Percentiles rank a stretch among this genome's conserved stretches.
These are phyloP conservation scores for Solanum sparsipilum DNA, from an alignment of 257 asterid genomes.

Conservation along the genomic window DNA sequence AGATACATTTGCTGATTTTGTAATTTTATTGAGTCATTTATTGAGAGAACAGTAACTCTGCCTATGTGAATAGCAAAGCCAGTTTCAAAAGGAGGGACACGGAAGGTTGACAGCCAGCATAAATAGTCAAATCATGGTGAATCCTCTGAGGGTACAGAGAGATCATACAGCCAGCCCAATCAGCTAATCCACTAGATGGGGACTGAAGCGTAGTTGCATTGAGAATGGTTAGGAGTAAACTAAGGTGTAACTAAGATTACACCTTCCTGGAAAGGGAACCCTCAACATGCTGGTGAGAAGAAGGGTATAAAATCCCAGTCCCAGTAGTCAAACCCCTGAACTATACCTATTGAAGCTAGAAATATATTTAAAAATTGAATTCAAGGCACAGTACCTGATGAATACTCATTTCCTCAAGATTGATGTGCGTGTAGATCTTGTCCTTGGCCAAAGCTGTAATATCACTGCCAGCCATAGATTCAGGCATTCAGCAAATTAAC, in stretches of 20 bases:
- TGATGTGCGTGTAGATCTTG: slow-evolving; percentile 58
- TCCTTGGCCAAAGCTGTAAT: slow-evolving; percentile 91
- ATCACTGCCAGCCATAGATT: slow-evolving; percentile 49
- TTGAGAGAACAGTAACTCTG: not conserved
- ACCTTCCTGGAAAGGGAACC: not conserved
- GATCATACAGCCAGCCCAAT: not conserved
- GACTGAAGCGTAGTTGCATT: not conserved
- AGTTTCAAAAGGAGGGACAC: not conserved
- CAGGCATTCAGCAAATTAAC: not conserved
- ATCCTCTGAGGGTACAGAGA: not conserved
- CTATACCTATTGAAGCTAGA: not conserved
- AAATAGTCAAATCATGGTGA: not conserved
- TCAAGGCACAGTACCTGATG: slow-evolving; percentile 45
- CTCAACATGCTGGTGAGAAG: not conserved
- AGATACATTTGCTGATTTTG: not conserved
- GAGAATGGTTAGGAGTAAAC: not conserved
- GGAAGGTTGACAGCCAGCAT: not conserved
- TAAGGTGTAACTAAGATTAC: not conserved
- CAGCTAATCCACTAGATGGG: not conserved
- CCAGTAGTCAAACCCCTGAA: not conserved
- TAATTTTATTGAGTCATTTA: not conserved
- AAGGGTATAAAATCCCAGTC: not conserved
- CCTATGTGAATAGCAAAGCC: not conserved
- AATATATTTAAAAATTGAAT: not conserved
- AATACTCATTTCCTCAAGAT: slow-evolving; percentile 75